These are phyloP conservation scores for Aspergillus viridinutans DNA, from an alignment of 2,329 filamentous ascomycete species.

Conservation along the genomic window DNA sequence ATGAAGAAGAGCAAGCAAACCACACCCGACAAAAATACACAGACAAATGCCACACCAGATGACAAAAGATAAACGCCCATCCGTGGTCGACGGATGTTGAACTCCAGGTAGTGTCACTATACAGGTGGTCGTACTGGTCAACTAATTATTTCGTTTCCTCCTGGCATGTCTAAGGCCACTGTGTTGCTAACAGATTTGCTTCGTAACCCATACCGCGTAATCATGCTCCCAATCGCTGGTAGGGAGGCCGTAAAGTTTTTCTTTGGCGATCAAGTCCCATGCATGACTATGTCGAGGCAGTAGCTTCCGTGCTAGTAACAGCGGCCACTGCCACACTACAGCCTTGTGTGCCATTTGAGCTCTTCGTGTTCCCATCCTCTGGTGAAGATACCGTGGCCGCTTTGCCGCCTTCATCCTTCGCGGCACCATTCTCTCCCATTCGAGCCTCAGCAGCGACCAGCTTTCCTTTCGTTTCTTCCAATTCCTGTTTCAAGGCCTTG, in stretches of 20 bases:
- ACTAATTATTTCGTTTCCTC: background rate
- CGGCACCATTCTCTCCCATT: conserved; percentile 32
- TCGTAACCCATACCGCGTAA: conserved; percentile 11
- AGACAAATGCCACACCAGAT: conserved; percentile 4
- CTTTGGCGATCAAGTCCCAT: background rate
- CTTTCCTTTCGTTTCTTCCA: conserved; percentile 60
- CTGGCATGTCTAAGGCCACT: background rate
- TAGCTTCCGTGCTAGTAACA: background rate
- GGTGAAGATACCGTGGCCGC: background rate
- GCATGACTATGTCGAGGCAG: background rate
- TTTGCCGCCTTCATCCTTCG: background rate
- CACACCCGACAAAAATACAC: background rate
- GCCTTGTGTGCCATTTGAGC: background rate
- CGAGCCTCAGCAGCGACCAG: conserved; percentile 64
- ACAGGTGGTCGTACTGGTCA: background rate
- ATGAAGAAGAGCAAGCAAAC: background rate
- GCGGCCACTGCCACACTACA: background rate
- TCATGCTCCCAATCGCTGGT: background rate
- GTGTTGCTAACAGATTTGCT: background rate
- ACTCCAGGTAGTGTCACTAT: background rate
- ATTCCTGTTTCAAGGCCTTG: conserved; percentile 72
- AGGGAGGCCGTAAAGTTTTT: background rate
- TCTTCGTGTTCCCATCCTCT: conserved; percentile 2
- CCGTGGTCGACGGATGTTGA: background rate
- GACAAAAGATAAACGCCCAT: background rate